phyloP scores from a whole-genome alignment of 768 basidiomycete species.

The Ramaria sp. region DNA sequence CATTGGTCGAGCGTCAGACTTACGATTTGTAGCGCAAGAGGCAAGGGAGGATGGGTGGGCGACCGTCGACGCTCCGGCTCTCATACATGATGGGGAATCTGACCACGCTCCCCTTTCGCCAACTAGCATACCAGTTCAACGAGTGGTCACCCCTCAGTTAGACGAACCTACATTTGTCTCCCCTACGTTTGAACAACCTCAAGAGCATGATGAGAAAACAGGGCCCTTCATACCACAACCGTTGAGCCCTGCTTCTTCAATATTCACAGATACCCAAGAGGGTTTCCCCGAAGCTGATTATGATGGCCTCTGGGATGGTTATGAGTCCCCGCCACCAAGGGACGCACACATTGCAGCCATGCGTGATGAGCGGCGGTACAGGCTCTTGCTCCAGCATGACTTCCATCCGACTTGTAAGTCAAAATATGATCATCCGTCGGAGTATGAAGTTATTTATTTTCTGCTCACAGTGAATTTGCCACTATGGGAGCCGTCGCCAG shows the following conservation, averaged over 20 bases:
- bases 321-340: conserved; percentile 28
- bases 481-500: conserved; percentile 56
- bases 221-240: background rate
- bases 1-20: background rate
- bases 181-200: background rate
- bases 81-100: background rate
- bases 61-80: background rate
- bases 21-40: background rate
- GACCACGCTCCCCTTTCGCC: background rate
- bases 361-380: conserved; percentile 56
- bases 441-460: background rate
- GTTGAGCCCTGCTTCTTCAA: background rate
- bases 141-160: conserved; percentile 2
- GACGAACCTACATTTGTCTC: background rate
- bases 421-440: too few species aligned
- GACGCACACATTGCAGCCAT: conserved; percentile 31
- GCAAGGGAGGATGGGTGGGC: background rate
- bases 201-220: background rate
- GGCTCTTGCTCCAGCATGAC: conserved; percentile 52
- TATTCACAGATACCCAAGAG: background rate
- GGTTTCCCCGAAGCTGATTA: background rate
- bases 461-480: conserved; percentile 43
- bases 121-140: conserved; percentile 1
- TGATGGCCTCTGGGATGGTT: conserved; percentile 18
- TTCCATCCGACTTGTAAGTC: conserved; percentile 59